Evolutionary conservation across 2,329 filamentous ascomycete genomes (phyloP), one percentile per base, ranked within the genome.

Genomic region (Aureobasidium subglaciale): DNA sequence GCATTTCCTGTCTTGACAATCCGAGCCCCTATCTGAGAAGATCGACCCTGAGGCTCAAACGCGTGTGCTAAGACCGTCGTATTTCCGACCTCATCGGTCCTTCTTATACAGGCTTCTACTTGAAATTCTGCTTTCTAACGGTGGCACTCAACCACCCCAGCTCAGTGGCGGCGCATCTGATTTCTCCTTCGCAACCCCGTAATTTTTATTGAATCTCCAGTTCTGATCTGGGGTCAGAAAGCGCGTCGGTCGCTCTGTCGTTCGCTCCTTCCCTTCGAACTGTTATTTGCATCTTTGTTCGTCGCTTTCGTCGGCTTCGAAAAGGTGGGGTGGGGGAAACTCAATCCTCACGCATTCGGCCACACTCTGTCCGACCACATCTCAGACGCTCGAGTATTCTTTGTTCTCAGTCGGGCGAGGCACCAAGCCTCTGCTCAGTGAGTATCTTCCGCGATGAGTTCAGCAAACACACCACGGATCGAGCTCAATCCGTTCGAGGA

Each of bases 401-500:
- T 53, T 53, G 48, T 53, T 53, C 13, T 25, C 41, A 38, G 16
- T 20, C 48, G 35, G 32, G 48, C 48, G 37, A 37, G 48, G 48
- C 48, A 40, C 32, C 25, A 37, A 29, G 35, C 48, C 48, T 53
- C 27, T 32, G 48, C 48, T 53, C 48, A 6, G 34, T 32, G 24
- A 30, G 16, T 30, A 15, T 2, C 32, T 15, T 16, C 20, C 15
- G 18, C 37, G 15, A 53, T 53, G 48, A 53, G 48, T 53, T 53
- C 48, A 22, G 34, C 35, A 10, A 53, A 53, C 18, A 53, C 48
- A 37, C 48, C 48, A 13, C 48, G 48, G 11, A 53, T 56, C 16
- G 53, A 56, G 16, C 13, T 46, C 40, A 48, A 56, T 30, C 53
- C 53, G 3, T 56, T 56, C 34, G 24, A 38, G 30, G 53, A 56